Base-by-base conservation (phyloP, 208 protist genomes). In the Trypanosoma vivax region DNA sequence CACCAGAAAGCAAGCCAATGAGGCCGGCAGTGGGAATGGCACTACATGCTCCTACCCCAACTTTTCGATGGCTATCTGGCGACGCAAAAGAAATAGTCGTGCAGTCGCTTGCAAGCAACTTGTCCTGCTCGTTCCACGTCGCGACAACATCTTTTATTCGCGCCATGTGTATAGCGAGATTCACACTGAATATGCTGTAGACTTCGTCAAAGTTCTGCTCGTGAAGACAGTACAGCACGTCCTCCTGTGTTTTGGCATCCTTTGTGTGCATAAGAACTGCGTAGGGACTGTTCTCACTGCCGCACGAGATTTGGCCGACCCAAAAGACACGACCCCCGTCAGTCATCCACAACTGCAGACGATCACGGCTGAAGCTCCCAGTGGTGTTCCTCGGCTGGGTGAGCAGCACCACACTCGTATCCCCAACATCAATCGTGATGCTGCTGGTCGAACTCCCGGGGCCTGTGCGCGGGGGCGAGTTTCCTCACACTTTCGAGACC, bases 281-380 rank as follows among this genome's bases (percentile, higher is more conserved):
- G n/a, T 43, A 43, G 6, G 39, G 39, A 43, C 39, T 43, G 39
- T 18, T 43, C 16, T 43, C 39, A 43, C 23, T 19, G n/a, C 39
- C 43, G 7, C 6, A 5, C 10, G 23, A 33, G 10, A 49, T 49
- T 19, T 33, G 18, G 13, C 43, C 43, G n/a, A 49, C 25, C 4
- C 13, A 31, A 18, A 39, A 51, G 5, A 49, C 34, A 29, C 53
- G 53, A 6, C 42, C 28, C 3, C 29, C 29, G 25, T 60, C 53
- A 2, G 31, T 43, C 18, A 60, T 24, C 53, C 53, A 60, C 13
- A 58, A 29, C 13, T 58, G 40, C 7, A 58, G 51, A 18, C 27
- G 21, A 23, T 47, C 39, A 34, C 38, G 38, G 10, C 11, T 14
- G 5, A 9, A 34, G 10, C 29, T 21, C 1, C 40, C 51, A 9